phyloP scores from a whole-genome alignment of 2,329 filamentous ascomycete genomes.

The Exophiala aquamarina region DNA sequence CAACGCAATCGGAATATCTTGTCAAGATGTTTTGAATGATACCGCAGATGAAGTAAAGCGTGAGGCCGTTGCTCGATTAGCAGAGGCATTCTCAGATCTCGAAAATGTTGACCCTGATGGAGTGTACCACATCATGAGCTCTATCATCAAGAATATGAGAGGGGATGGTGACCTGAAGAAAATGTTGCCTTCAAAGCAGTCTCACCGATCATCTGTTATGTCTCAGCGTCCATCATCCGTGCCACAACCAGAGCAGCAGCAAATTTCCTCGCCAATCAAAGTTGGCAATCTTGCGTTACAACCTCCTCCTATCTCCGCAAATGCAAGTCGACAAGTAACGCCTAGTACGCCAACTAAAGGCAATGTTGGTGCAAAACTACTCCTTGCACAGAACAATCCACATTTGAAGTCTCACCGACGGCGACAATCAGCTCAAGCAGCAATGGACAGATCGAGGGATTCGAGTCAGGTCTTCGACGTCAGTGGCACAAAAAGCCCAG shows the following conservation, averaged over 20 bases:
- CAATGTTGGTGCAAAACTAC: conserved; percentile 55
- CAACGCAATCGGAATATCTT: conserved; percentile 76
- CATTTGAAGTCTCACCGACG: conserved; percentile 77
- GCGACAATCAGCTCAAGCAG: conserved; percentile 52
- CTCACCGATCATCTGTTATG: conserved; percentile 34
- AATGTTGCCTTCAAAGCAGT: conserved; percentile 35
- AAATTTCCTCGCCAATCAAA: conserved; percentile 7
- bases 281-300: conserved; percentile 33
- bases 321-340: conserved; percentile 41
- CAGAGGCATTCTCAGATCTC: conserved; percentile 80
- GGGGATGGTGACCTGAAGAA: conserved; percentile 38
- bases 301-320: conserved; percentile 9
- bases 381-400: conserved; percentile 79
- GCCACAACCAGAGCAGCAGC: conserved; percentile 33
- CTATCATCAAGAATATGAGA: conserved; percentile 71
- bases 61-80: conserved; percentile 78
- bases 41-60: conserved; percentile 70
- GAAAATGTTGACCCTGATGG: conserved; percentile 89
- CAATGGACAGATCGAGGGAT: conserved; percentile 30
- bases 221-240: conserved; percentile 34
- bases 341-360: conserved; percentile 37
- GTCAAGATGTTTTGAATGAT: conserved; percentile 84
- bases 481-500: conserved; percentile 38
- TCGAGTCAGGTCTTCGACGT: conserved; percentile 32
- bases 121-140: conserved; percentile 78